Base-by-base conservation (phyloP, 2,329 filamentous ascomycete species). In the Exophiala oligosperma region DNA sequence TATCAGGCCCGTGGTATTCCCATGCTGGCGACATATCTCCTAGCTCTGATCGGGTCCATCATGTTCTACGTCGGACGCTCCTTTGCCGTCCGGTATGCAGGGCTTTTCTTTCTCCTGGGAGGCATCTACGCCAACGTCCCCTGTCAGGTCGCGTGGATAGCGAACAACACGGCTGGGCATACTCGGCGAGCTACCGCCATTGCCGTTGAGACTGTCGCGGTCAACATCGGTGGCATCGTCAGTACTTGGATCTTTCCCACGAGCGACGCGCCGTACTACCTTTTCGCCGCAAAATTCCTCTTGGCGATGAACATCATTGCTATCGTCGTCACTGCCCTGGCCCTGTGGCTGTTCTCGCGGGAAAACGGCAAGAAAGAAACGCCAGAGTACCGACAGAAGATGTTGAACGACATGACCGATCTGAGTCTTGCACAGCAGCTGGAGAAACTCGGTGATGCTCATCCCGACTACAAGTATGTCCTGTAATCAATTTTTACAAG, bases 181-280 rank as follows among this genome's bases (percentile, higher is more conserved):
- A 7, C 14, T 66, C 4, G 50, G 62, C 17, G 87, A 14, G 64
- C 67, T 2, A 63, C 63, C 14, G 53, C 40, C 5, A 57, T 68
- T 17, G 49, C 59, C 12, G 26, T 28, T 28, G 62, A 70, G 9
- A 47, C 59, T 1, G 68, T 68, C 1, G 65, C 67, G 35, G 59
- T 44, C 14, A 79, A 80, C 52, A 76, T 78, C 29, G 77, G 77
- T 4, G 78, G 78, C 1, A 80, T 81, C 56, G 79, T 81, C 43
- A 77, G 78, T 1, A 75, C 79, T 0, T 81, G 73, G 48, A 70
- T 74, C 0, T 81, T 81, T 67, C 59, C 79, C 50, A 66, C 67
- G 7, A 73, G 74, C 21, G 55, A 63, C 26, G 50, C 43, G 12
- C 87, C 87, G 0, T 71, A 89, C 57, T 90, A 84, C 66, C 84